Evolutionary conservation across 129 eudicot species (phyloP), one percentile per base, ranked within the genome.

Genomic region (Helianthus tuberosus): DNA sequence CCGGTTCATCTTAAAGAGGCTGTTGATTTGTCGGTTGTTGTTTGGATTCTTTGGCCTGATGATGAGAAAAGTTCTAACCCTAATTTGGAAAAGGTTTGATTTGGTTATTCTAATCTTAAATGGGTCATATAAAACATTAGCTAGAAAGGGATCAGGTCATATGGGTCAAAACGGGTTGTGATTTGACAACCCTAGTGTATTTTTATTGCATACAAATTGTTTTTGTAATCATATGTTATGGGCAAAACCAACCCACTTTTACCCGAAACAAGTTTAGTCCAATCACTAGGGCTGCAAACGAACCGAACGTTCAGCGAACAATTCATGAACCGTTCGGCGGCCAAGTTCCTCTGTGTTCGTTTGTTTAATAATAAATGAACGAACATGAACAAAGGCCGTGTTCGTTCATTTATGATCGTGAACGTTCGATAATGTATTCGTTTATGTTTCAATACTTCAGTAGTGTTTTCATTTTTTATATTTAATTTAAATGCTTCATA

Each of bases 21-120:
- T 9, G 68, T 94, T 50, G 98, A 94, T 82, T 50, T 94, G 66
- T 84, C 85, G 41, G 75, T 88, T 69, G 96, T 83, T 32, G 87
- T 91, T 59, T 94, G 98, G 98, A 88, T 88, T 64, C 96, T 94
- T 68, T 94, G 93, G 87, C 98, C 98, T 16, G 98, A 94, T 72
- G 97, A 94, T 72, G 98, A 94, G 83, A 81, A 84, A 85, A 88
- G 91, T 77, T 90, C 98, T 23, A 86, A 77, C 46, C 98, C 98
- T n/a, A 91, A 87, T 85, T 72, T 94, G 65, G 98, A 94, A 83
- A 94, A 94, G 96, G 98, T 89, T 48, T 5, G 61, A 50, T 49
- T 49, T n/a, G 62, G 62, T 10, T 74, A 27, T 3, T 47, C 10
- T 16, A 5, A 11, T 41, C 69, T 63, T 11, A 73, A 50, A 73